phyloP scores from a whole-genome alignment of 2,329 filamentous ascomycete species.

The Chaetomium sp. region DNA sequence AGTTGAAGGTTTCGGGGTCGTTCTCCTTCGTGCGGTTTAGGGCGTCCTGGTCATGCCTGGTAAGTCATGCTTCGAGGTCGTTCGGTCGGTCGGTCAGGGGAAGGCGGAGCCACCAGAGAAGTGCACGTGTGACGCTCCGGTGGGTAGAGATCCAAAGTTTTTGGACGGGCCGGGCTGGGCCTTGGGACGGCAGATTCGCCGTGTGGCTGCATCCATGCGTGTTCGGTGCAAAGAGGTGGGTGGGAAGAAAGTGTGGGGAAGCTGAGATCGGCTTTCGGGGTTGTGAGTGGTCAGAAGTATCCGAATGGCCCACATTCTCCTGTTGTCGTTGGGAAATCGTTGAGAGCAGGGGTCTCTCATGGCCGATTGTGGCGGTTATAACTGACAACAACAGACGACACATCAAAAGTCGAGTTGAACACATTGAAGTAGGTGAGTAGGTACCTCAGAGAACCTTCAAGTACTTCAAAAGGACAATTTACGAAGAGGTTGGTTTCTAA shows the following conservation, averaged over 20 bases:
- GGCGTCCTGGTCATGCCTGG: too few species aligned
- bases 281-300: neutral
- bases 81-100: neutral
- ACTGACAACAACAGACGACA: too few species aligned
- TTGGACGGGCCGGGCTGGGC: neutral
- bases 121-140: neutral
- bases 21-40: too few species aligned
- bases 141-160: neutral
- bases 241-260: neutral
- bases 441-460: too few species aligned
- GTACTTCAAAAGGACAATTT: too few species aligned
- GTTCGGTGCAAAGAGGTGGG: neutral
- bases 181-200: neutral
- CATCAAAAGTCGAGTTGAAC: too few species aligned
- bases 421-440: too few species aligned
- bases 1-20: too few species aligned
- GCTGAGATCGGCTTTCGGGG: neutral
- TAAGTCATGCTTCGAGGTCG: slow-evolving; percentile 3
- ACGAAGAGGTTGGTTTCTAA: too few species aligned
- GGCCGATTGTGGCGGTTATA: too few species aligned
- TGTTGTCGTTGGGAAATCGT: slow-evolving; percentile 9
- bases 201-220: neutral
- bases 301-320: neutral
- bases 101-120: neutral
- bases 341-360: neutral